Evolutionary conservation across 192 early-diverging fungal species (phyloP).

Genomic region (Coemansia sp.): DNA sequence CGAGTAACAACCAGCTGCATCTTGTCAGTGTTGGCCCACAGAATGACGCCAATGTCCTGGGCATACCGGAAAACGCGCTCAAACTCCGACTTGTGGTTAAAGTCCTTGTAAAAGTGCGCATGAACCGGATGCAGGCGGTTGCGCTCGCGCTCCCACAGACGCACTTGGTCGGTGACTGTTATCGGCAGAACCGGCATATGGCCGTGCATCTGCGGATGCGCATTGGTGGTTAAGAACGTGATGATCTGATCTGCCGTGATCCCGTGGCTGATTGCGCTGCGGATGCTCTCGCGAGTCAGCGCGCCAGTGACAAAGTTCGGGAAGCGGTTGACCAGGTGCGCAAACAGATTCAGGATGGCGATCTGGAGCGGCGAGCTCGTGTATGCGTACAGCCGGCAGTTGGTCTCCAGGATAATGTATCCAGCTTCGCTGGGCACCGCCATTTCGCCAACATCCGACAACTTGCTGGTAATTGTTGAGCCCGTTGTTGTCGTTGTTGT

Average conservation of each 20-base stretch:
- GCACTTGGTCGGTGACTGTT: constrained; percentile 93
- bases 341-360: constrained; percentile 87
- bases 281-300: constrained; percentile 83
- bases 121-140: constrained; percentile 66
- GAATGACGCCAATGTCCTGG: constrained; percentile 67
- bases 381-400: constrained; percentile 93
- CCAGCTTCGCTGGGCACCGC: constrained; percentile 58
- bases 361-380: constrained; percentile 94
- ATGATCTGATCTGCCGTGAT: constrained; percentile 97
- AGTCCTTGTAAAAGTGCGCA: constrained; percentile 76
- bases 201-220: constrained; percentile 91
- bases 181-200: constrained; percentile 76
- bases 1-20: constrained; percentile 70
- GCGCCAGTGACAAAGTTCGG: constrained; percentile 88
- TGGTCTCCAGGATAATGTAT: constrained; percentile 94
- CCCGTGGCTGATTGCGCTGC: constrained; percentile 77
- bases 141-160: constrained; percentile 94
- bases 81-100: constrained; percentile 69
- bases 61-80: constrained; percentile 74
- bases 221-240: constrained; percentile 81
- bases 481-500: neutral
- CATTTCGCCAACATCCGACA: constrained; percentile 26
- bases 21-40: constrained; percentile 74
- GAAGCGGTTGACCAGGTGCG: constrained; percentile 78
- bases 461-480: constrained; percentile 4